phyloP scores from a whole-genome alignment of 192 early-diverging fungal species.

The Coemansia sp. region DNA sequence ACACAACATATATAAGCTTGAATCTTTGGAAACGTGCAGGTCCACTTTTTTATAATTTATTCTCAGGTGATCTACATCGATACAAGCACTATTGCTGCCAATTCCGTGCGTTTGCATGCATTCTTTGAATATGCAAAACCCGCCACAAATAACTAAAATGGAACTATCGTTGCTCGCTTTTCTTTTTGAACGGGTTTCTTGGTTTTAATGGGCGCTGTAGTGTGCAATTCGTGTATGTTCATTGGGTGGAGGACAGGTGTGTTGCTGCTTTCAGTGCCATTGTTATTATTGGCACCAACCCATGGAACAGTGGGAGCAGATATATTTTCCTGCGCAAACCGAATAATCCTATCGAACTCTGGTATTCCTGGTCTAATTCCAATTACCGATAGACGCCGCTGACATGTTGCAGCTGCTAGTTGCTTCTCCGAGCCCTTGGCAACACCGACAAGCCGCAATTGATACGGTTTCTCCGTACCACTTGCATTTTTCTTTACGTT shows the following conservation, averaged over 20 bases:
- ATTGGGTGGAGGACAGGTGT: slow-evolving; percentile 14
- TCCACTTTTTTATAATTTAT: too few relatives aligned
- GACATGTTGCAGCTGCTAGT: slow-evolving; percentile 30
- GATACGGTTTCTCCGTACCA: background rate
- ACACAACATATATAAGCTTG: too few relatives aligned
- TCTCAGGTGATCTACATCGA: too few relatives aligned
- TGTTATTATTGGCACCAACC: slow-evolving; percentile 11
- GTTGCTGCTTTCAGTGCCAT: background rate
- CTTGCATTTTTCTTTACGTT: background rate
- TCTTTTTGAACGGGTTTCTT: background rate
- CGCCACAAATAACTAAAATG: too few relatives aligned
- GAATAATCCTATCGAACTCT: slow-evolving; percentile 31
- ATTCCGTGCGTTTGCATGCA: too few relatives aligned
- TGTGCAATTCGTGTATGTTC: slow-evolving; percentile 41
- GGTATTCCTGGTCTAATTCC: slow-evolving; percentile 36
- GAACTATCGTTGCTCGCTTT: too few relatives aligned
- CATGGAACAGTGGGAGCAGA: slow-evolving; percentile 33
- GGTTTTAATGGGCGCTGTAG: slow-evolving; percentile 26
- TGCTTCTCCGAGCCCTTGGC: slow-evolving; percentile 22
- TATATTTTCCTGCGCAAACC: slow-evolving; percentile 11
- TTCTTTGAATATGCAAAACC: too few relatives aligned
- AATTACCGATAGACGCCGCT: slow-evolving; percentile 34
- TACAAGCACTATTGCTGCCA: too few relatives aligned
- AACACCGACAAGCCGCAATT: slow-evolving; percentile 36
- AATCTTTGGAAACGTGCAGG: too few relatives aligned